Evolutionary conservation across 2,329 filamentous ascomycete species (phyloP).

Genomic region (Dissoconium aciculare): DNA sequence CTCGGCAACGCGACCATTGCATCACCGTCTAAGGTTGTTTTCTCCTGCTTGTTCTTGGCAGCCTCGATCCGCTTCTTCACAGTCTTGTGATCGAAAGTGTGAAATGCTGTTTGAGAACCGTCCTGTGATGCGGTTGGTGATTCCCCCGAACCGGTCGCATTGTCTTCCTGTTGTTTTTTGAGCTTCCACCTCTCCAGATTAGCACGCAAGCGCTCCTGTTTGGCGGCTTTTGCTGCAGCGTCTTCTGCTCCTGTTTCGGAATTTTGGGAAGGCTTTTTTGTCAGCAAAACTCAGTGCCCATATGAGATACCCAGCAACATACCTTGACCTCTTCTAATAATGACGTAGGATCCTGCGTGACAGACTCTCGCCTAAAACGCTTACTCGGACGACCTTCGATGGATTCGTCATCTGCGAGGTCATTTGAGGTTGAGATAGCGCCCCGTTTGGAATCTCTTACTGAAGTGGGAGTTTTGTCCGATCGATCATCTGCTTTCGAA

Average conservation of each 20-base stretch:
- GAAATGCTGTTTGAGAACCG: conserved; percentile 3
- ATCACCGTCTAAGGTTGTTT: conserved; percentile 42
- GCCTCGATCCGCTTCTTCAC: conserved; percentile 65
- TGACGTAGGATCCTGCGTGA: background rate
- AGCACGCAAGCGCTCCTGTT: conserved; percentile 1
- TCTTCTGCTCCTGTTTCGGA: conserved; percentile 3
- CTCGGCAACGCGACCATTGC: too few species aligned
- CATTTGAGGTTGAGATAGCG: background rate
- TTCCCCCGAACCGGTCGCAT: conserved; percentile 4
- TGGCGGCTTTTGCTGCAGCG: conserved; percentile 3
- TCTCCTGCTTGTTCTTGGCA: conserved; percentile 31
- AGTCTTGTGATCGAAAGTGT: conserved; percentile 61
- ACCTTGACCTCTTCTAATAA: background rate
- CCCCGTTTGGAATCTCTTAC: background rate
- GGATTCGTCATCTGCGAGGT: background rate
- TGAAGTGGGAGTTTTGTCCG: background rate
- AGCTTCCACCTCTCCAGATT: conserved; percentile 1
- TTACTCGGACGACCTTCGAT: background rate
- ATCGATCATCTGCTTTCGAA: background rate
- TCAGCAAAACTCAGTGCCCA: background rate
- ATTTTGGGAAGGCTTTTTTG: background rate
- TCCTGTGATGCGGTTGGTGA: conserved; percentile 7
- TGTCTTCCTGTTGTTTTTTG: conserved; percentile 2
- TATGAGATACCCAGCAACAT: background rate
- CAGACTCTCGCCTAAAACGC: background rate